These are phyloP conservation scores for Scheffersomyces coipomensis DNA, from an alignment of 805 yeast genomes.

Conservation along the genomic window DNA sequence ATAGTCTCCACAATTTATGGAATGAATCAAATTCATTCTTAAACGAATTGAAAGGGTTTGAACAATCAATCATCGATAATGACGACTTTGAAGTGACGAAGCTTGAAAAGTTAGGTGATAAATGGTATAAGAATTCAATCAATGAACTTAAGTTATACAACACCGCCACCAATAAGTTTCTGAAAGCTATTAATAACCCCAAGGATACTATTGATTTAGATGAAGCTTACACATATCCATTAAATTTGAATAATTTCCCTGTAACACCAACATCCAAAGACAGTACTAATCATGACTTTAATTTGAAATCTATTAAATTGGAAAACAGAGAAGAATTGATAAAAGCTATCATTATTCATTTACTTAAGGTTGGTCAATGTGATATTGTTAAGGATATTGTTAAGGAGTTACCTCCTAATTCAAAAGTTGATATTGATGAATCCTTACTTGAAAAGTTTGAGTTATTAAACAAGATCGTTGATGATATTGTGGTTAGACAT, in stretches of 20 bases:
- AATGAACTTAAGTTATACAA: conserved; percentile 32
- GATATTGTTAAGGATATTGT: conserved; percentile 30
- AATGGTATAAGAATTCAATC: conserved; percentile 40
- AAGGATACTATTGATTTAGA: conserved; percentile 31
- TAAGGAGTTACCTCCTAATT: conserved; percentile 14
- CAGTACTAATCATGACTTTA: conserved; percentile 1
- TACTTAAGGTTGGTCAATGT: conserved; percentile 40
- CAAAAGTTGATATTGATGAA: conserved; percentile 19
- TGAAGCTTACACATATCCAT: conserved; percentile 41
- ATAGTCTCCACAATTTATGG: conserved; percentile 15
- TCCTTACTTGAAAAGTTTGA: conserved; percentile 24
- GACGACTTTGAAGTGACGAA: neutral
- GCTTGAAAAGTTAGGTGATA: conserved; percentile 15
- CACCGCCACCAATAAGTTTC: conserved; percentile 30
- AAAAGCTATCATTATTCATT: conserved; percentile 37
- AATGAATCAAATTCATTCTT: conserved; percentile 21
- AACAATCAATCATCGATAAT: conserved; percentile 6
- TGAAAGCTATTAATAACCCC: conserved; percentile 29
- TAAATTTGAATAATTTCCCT: conserved; percentile 29
- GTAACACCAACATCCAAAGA: conserved; percentile 5
- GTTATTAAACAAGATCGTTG: conserved; percentile 29
- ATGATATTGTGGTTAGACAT: conserved; percentile 29
- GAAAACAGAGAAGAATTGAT: conserved; percentile 29
- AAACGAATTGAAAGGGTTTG: conserved; percentile 20
- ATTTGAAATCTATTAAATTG: conserved; percentile 10